Evolutionary conservation across 257 asterid species (phyloP).

Genomic region (Oldenlandia corymbosa): DNA sequence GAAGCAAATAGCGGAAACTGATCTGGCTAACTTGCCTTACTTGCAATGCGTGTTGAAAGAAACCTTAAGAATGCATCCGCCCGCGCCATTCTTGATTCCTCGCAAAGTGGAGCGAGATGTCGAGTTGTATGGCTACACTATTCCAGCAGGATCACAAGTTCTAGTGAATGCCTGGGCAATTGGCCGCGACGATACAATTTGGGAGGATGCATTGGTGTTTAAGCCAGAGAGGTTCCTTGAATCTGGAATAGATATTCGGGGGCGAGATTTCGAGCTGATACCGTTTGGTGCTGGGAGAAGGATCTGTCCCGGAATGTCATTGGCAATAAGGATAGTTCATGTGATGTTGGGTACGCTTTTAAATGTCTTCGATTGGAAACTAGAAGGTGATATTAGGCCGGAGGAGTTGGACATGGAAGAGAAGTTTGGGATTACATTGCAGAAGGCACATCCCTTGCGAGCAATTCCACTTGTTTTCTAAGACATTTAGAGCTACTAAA

Average conservation of each 20-base stretch:
- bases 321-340: slow-evolving; percentile 46
- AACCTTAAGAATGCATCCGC: slow-evolving; percentile 64
- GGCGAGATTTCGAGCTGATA: slow-evolving; percentile 58
- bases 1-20: slow-evolving; percentile 40
- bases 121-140: neutral
- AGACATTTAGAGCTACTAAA: too few relatives aligned
- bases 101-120: slow-evolving; percentile 21
- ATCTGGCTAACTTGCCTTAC: slow-evolving; percentile 47
- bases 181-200: slow-evolving; percentile 12
- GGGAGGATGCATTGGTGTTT: slow-evolving; percentile 54
- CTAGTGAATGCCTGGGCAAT: slow-evolving; percentile 5
- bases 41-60: slow-evolving; percentile 50
- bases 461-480: slow-evolving; percentile 13
- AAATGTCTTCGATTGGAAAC: slow-evolving; percentile 60
- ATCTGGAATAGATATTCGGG: slow-evolving; percentile 42
- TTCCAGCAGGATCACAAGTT: neutral
- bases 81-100: slow-evolving; percentile 63
- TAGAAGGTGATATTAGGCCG: slow-evolving; percentile 25
- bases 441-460: neutral
- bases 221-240: slow-evolving; percentile 59
- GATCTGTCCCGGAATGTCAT: slow-evolving; percentile 66
- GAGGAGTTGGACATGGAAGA: slow-evolving; percentile 3
- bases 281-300: slow-evolving; percentile 79
- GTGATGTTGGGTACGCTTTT: slow-evolving; percentile 57
- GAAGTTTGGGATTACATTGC: slow-evolving; percentile 50